Base-by-base conservation (phyloP, 2,329 filamentous ascomycete species). In the Sphaerostilbella broomeana region DNA sequence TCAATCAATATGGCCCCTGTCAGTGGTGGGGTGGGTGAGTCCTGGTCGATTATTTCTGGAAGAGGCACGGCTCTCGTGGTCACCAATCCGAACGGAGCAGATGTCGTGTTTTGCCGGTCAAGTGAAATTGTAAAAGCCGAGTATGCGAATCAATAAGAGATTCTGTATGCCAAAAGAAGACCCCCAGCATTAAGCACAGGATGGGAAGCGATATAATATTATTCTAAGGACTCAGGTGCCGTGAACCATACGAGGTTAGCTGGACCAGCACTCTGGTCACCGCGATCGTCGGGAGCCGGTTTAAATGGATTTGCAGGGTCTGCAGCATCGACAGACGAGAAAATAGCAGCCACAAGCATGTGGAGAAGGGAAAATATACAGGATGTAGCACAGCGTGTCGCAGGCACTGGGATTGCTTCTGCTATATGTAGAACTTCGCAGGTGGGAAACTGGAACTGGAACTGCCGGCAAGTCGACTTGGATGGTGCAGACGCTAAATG, bases 71-170 rank as follows among this genome's bases (percentile, higher is more conserved):
- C n/a, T n/a, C n/a, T n/a, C n/a, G n/a, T n/a, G n/a, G n/a, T n/a
- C n/a, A n/a, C n/a, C 40, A 42, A 28, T 38, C 40, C 40, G 12
- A 42, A 38, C 36, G 29, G 27, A 38, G n/a, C n/a, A n/a, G n/a
- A n/a, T n/a, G n/a, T n/a, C n/a, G n/a, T n/a, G n/a, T 26, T 33
- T 34, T 27, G 30, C 25, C 27, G 36, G 36, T 43, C 41, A 43
- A 43, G 41, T 43, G 41, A 34, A n/a, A n/a, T n/a, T 31, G 28
- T 16, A 31, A 31, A 25, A 25, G 22, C n/a, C n/a, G n/a, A n/a
- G n/a, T n/a, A n/a, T n/a, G n/a, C n/a, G n/a, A n/a, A n/a, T n/a
- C n/a, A n/a, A n/a, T n/a, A n/a, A n/a, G n/a, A n/a, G n/a, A n/a
- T n/a, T n/a, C n/a, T n/a, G n/a, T n/a, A n/a, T n/a, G n/a, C n/a